Base-by-base conservation (phyloP, 345 rosid genomes). In the Erodium maritimum region DNA sequence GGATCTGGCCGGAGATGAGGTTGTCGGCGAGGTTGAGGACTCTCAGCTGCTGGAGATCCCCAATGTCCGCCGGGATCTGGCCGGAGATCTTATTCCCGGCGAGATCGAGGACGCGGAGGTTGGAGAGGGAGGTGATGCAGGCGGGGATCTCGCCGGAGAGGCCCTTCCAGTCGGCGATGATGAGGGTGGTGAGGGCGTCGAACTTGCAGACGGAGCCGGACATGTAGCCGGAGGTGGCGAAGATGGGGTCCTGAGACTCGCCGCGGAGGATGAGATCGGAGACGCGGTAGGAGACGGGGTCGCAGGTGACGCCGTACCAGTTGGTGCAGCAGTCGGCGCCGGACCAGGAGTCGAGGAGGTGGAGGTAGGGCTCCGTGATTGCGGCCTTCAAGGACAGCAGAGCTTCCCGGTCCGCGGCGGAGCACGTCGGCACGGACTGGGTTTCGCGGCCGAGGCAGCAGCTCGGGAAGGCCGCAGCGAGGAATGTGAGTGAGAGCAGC, bases 261-360 rank as follows among this genome's bases (percentile, higher is more conserved):
- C 98, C 98, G 0, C 98, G 95, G 51, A 91, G 93, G 59, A 73
- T 79, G 53, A 91, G 66, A 66, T 86, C 96, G 5, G 87, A 67
- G 73, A 91, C 96, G 22, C 90, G 84, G 50, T 58, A 67, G 29
- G 78, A 50, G 23, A 78, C 75, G 10, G 96, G 90, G 75, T 88
- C 75, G 62, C 95, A 88, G 80, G 83, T 82, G 65, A 91, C 60
- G 57, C 95, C 96, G 70, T 84, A 82, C 97, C 97, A 91, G 56
- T 21, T 46, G 57, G 69, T 37, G 73, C 95, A 87, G 81, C 91
- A 91, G 67, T 82, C 63, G 10, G 76, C 60, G 61, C 79, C 83
- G 6, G 71, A 61, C 98, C 98, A 91, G 0, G 96, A 62, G 60
- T 71, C 63, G 80, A 91, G 69, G 0, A 95, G 61, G 60, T 71